phyloP scores from a whole-genome alignment of 176 grass and related monocot genomes.

The Metroxylon sagu region DNA sequence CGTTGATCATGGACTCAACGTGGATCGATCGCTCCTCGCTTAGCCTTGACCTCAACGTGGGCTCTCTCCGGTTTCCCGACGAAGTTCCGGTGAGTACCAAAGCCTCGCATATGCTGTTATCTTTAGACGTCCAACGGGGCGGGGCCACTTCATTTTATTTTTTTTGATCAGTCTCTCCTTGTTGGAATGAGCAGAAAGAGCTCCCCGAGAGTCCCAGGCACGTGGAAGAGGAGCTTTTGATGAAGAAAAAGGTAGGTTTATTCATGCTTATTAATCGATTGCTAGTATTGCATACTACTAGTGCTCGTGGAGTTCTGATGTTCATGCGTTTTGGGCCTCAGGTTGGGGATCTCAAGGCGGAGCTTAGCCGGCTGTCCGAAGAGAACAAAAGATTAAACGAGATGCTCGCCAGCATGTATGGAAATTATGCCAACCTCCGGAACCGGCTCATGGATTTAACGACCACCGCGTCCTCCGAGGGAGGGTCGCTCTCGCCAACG shows the following conservation, averaged over 20 bases:
- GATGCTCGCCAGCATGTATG: too few species aligned
- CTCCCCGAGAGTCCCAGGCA: not conserved
- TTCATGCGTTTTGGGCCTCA: too few species aligned
- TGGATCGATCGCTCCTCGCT: constrained; percentile 21
- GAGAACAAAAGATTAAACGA: too few species aligned
- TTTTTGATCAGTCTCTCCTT: not conserved
- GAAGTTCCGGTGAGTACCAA: constrained; percentile 10
- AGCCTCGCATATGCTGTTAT: too few species aligned
- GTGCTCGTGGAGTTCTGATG: too few species aligned
- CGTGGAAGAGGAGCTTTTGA: not conserved
- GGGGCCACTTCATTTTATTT: not conserved
- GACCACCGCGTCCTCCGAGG: too few species aligned
- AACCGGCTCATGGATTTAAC: too few species aligned
- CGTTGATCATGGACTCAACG: constrained; percentile 28
- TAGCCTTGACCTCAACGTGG: constrained; percentile 61
- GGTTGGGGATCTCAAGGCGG: too few species aligned
- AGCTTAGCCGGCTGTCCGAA: too few species aligned
- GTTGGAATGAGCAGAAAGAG: not conserved
- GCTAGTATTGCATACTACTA: not conserved
- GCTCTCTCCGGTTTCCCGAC: constrained; percentile 6
- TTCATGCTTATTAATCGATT: not conserved
- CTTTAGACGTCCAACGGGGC: too few species aligned
- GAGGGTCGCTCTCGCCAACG: too few species aligned
- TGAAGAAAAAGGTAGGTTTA: constrained; percentile 29
- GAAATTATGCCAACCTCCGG: too few species aligned